Conservation (phyloP, 1,284 basidiomycete species). For the Fomes fomentarius region DNA sequence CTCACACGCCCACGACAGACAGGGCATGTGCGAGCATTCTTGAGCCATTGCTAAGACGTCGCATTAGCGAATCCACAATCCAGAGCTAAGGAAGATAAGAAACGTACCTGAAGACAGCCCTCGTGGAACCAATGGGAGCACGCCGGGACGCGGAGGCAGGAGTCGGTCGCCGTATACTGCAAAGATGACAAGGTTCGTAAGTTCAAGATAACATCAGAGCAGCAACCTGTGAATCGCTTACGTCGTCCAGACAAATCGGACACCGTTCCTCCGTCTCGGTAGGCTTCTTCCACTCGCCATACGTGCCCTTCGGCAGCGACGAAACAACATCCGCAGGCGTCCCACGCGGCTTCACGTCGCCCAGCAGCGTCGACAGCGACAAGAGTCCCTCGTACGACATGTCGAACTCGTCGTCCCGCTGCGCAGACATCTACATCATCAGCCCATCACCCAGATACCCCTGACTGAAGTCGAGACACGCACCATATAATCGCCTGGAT, state of each 20-base stretch:
- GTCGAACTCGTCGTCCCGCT: conserved; percentile 77
- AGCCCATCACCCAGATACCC: too few relatives aligned
- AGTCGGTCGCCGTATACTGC: conserved; percentile 63
- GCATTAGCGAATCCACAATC: too few relatives aligned
- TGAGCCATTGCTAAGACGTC: conserved; percentile 39
- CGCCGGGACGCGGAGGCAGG: conserved; percentile 62
- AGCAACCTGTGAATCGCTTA: conserved; percentile 40
- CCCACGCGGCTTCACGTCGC: conserved; percentile 64
- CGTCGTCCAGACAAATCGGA: conserved; percentile 81
- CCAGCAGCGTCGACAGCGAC: conserved; percentile 57
- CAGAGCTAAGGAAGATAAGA: not conserved
- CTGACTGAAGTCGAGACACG: too few relatives aligned
- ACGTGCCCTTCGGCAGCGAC: conserved; percentile 58
- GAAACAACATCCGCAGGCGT: conserved; percentile 63
- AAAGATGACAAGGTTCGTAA: too few relatives aligned
- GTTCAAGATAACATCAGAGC: too few relatives aligned
- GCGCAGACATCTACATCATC: not conserved
- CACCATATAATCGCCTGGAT: conserved; percentile 66
- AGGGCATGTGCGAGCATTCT: conserved; percentile 32
- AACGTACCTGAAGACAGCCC: conserved; percentile 66
- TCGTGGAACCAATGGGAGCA: conserved; percentile 80
- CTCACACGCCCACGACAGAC: conserved; percentile 30
- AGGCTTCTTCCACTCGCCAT: conserved; percentile 64
- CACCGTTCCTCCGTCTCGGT: conserved; percentile 68
- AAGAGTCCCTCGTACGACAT: conserved; percentile 70